Percentiles rank a stretch among this genome's conserved stretches.
These are phyloP conservation scores for Microbotryum silenes-acaulis DNA, from an alignment of 1,284 basidiomycete genomes.

Conservation along the genomic window DNA sequence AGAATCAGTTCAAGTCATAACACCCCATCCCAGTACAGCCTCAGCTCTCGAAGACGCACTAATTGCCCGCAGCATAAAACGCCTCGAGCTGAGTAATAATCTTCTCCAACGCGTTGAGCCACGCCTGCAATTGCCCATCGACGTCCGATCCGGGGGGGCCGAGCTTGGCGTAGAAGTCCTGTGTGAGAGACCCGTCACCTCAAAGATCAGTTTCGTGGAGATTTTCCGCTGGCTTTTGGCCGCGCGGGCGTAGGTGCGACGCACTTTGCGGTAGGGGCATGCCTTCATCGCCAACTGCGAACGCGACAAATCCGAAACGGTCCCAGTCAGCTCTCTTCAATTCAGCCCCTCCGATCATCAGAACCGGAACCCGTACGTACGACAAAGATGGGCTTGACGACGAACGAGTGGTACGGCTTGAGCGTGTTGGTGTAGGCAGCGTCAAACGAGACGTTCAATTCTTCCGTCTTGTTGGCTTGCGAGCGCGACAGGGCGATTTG, in stretches of 20 bases:
- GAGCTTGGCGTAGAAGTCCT: slow-evolving; percentile 82
- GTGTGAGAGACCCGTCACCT: too few species aligned
- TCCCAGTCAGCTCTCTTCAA: neutral
- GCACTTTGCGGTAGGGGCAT: slow-evolving; percentile 70
- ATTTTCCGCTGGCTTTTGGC: too few species aligned
- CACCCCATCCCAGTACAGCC: neutral
- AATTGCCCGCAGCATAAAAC: slow-evolving; percentile 28
- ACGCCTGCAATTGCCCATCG: slow-evolving; percentile 61
- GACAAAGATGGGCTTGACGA: slow-evolving; percentile 74
- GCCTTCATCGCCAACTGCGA: slow-evolving; percentile 87
- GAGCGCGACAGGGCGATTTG: slow-evolving; percentile 69
- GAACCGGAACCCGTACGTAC: slow-evolving; percentile 49
- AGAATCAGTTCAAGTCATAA: neutral
- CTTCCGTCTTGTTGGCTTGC: slow-evolving; percentile 59
- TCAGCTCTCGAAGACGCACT: neutral
- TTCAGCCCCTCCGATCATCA: too few species aligned
- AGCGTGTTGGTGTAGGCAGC: slow-evolving; percentile 75
- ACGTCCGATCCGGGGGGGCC: slow-evolving; percentile 64
- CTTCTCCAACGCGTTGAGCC: slow-evolving; percentile 51
- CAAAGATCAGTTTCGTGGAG: too few species aligned
- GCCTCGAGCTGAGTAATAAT: slow-evolving; percentile 31
- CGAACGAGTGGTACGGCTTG: slow-evolving; percentile 78
- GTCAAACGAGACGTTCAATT: slow-evolving; percentile 69
- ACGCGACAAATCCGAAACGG: neutral
- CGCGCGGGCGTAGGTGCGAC: too few species aligned